Evolutionary conservation across 129 eudicot genomes (phyloP).

Genomic region (Ambrosia trifida): DNA sequence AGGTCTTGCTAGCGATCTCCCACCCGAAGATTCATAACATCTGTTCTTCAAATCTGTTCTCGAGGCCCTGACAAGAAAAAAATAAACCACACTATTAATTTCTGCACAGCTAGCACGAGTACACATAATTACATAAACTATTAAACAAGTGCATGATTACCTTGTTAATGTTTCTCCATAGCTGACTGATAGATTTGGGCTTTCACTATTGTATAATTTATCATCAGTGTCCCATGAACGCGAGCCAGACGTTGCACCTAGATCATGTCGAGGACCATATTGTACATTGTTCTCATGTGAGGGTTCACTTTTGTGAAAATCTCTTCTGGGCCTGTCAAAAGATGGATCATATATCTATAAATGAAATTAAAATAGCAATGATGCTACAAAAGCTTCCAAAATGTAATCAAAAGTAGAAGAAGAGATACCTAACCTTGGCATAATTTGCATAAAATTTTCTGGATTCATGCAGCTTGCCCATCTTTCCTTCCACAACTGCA

Average conservation of each 20-base stretch:
- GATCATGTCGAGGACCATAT: constrained; percentile 44
- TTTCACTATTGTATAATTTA: constrained; percentile 58
- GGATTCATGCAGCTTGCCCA: constrained; percentile 56
- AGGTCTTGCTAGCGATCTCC: constrained; percentile 42
- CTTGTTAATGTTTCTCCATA: constrained; percentile 46
- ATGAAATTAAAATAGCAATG: neutral
- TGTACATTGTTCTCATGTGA: constrained; percentile 37
- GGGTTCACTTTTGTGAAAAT: constrained; percentile 35
- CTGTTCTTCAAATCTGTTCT: constrained; percentile 43
- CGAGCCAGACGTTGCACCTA: constrained; percentile 59
- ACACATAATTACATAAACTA: neutral
- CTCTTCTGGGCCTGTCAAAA: constrained; percentile 54
- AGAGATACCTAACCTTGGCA: constrained; percentile 47
- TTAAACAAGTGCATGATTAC: constrained; percentile 34
- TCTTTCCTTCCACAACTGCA: constrained; percentile 56
- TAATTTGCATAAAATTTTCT: constrained; percentile 46
- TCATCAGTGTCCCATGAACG: constrained; percentile 61
- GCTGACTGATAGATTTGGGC: constrained; percentile 37
- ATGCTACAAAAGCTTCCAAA: neutral
- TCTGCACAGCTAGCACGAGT: neutral
- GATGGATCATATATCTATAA: neutral
- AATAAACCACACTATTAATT: constrained; percentile 4
- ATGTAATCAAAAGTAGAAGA: neutral
- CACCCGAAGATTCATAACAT: constrained; percentile 44
- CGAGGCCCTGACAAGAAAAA: constrained; percentile 34